A percentile compares a stretch with the other conserved stretches of the same genome.
phyloP scores from a whole-genome alignment of 805 yeast species.

The Wickerhamomyces silvicola region DNA sequence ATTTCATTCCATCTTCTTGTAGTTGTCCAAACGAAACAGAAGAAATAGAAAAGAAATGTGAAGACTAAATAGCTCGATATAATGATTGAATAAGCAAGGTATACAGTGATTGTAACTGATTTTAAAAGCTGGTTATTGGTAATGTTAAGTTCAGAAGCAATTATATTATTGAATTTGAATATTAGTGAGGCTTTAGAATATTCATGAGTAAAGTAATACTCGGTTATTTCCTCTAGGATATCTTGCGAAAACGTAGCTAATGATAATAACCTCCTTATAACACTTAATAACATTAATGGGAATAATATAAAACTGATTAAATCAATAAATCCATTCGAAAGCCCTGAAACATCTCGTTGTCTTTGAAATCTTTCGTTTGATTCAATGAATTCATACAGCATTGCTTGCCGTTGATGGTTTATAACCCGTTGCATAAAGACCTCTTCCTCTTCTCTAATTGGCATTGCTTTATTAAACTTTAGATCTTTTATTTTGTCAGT shows the following conservation, averaged over 20 bases:
- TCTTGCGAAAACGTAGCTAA: constrained; percentile 13
- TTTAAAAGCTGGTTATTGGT: constrained; percentile 1
- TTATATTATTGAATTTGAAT: constrained; percentile 7
- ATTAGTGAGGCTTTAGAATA: constrained; percentile 3
- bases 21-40: constrained; percentile 11
- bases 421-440: too few species aligned
- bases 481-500: too few species aligned
- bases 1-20: constrained; percentile 10
- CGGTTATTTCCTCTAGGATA: constrained; percentile 10
- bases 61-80: constrained; percentile 14
- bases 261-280: constrained; percentile 7
- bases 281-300: constrained; percentile 7
- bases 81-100: constrained; percentile 8
- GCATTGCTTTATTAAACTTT: too few species aligned
- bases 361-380: not conserved
- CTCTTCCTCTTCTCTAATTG: too few species aligned
- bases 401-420: too few species aligned
- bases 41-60: constrained; percentile 9
- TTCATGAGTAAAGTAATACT: not conserved
- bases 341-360: too few species aligned
- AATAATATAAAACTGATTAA: constrained; percentile 7
- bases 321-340: constrained; percentile 4
- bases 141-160: constrained; percentile 3
- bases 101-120: constrained; percentile 4
- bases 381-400: too few species aligned